Percentiles rank a stretch among this genome's conserved stretches.
phyloP scores from a whole-genome alignment of 495 filamentous ascomycete species.

The Xylaria venustula region DNA sequence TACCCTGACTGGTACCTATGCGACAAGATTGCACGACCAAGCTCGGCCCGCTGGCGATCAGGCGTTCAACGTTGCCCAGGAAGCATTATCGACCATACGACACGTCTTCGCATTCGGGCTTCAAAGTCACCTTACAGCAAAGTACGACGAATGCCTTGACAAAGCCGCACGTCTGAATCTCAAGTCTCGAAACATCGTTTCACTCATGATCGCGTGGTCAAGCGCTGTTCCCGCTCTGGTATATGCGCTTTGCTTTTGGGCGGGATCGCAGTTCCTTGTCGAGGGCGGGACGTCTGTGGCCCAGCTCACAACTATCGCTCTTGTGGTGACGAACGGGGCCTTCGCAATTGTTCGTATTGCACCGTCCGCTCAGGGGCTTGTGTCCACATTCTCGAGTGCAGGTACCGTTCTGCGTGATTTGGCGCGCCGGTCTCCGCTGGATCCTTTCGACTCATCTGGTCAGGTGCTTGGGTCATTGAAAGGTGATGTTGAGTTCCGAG shows the following conservation, averaged over 20 bases:
- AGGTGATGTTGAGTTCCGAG: conserved; percentile 46
- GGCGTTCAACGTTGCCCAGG: conserved; percentile 47
- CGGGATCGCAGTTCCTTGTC: conserved; percentile 68
- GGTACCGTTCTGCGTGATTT: background rate
- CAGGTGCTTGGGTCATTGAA: conserved; percentile 31
- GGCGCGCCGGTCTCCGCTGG: background rate
- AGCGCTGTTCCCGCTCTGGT: conserved; percentile 71
- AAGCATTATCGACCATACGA: conserved; percentile 76
- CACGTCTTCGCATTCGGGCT: conserved; percentile 79
- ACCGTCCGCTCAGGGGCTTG: conserved; percentile 73
- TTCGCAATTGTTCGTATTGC: conserved; percentile 75
- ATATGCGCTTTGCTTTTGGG: conserved; percentile 81
- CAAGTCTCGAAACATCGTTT: conserved; percentile 63
- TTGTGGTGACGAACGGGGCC: conserved; percentile 75
- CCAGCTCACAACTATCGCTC: conserved; percentile 63
- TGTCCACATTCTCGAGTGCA: conserved; percentile 64
- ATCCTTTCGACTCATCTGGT: conserved; percentile 47
- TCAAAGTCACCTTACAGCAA: conserved; percentile 70
- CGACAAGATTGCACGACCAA: background rate
- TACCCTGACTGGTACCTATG: conserved; percentile 60
- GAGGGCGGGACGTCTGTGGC: conserved; percentile 47
- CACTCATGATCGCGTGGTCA: conserved; percentile 67
- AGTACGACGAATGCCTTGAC: conserved; percentile 66
- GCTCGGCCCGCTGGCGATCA: background rate
- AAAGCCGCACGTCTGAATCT: conserved; percentile 65